Evolutionary conservation across 148 eudicot genomes (phyloP).

Genomic region (Rhododendron ferrugineum): DNA sequence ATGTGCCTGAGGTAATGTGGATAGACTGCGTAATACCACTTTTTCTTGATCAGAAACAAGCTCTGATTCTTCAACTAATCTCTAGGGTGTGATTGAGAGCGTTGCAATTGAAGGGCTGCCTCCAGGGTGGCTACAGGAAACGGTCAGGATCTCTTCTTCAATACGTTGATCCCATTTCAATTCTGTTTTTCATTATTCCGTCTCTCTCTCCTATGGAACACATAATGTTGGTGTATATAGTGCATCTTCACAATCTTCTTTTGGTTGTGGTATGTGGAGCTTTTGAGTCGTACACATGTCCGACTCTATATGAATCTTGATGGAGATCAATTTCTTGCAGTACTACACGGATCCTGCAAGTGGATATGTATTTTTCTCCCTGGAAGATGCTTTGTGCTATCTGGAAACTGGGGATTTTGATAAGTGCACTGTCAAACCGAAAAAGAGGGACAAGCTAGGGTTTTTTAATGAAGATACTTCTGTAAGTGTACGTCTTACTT

Average conservation of each 20-base stretch:
- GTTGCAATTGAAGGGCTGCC: slow-evolving; percentile 48
- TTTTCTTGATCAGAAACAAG: not conserved
- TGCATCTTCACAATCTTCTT: not conserved
- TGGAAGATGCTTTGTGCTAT: not conserved
- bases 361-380: not conserved
- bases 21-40: not conserved
- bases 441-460: not conserved
- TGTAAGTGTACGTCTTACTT: not conserved
- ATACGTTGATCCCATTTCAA: not conserved
- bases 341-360: not conserved
- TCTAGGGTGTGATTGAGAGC: slow-evolving; percentile 38
- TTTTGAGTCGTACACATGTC: not conserved
- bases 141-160: slow-evolving; percentile 27
- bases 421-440: not conserved
- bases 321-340: slow-evolving; percentile 1
- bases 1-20: not conserved
- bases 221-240: not conserved
- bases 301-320: not conserved
- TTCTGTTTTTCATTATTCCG: not conserved
- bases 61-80: not conserved
- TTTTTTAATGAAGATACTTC: not conserved
- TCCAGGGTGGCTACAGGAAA: slow-evolving; percentile 69
- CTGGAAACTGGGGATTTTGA: not conserved
- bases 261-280: not conserved
- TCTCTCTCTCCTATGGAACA: not conserved